A percentile compares a stretch with the other conserved stretches of the same genome.
Conservation (phyloP, 768 basidiomycete species). For the Mycena olivaceomarginata region DNA sequence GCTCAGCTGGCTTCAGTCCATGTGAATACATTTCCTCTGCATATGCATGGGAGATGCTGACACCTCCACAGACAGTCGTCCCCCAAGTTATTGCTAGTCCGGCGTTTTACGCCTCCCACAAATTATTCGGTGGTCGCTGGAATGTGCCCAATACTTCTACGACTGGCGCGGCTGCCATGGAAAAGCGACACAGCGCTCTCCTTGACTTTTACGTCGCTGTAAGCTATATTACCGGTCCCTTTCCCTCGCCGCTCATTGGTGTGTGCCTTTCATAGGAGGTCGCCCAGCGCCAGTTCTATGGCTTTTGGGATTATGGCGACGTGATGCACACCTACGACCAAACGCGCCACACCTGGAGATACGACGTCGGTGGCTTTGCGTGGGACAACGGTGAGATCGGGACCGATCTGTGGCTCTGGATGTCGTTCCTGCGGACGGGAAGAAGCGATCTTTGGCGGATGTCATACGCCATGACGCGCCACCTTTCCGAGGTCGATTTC, state of each 20-base stretch:
- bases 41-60: neutral
- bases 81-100: conserved; percentile 60
- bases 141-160: conserved; percentile 57
- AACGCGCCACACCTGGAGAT: conserved; percentile 62
- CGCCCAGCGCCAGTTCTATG: conserved; percentile 50
- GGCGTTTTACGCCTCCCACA: conserved; percentile 58
- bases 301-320: conserved; percentile 63
- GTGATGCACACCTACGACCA: conserved; percentile 64
- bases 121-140: conserved; percentile 62
- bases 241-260: neutral
- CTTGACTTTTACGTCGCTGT: conserved; percentile 59
- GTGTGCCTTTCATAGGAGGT: conserved; percentile 21
- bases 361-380: conserved; percentile 58
- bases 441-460: conserved; percentile 59
- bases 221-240: neutral
- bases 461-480: conserved; percentile 59
- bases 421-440: conserved; percentile 62
- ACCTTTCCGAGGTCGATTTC: conserved; percentile 60
- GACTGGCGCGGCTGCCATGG: conserved; percentile 55
- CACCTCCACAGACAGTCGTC: conserved; percentile 48
- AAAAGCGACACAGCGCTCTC: conserved; percentile 58
- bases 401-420: conserved; percentile 62
- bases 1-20: conserved; percentile 54
- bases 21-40: conserved; percentile 43
- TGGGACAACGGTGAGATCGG: conserved; percentile 47